Evolutionary conservation across 1,284 basidiomycete genomes (phyloP).

Genomic region (Violaceomyces palustris): DNA sequence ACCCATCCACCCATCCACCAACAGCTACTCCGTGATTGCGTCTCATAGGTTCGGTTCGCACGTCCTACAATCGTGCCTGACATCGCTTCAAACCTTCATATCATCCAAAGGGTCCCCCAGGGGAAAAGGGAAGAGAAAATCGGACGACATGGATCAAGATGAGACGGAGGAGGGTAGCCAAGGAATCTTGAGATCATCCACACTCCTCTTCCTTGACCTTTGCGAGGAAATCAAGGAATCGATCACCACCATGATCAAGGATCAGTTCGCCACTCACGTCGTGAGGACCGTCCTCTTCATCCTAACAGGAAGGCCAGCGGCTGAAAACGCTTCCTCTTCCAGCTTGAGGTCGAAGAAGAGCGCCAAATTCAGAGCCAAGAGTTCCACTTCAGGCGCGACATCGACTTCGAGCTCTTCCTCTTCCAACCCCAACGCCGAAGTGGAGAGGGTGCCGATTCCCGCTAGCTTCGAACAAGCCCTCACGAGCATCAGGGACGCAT

Average conservation of each 20-base stretch:
- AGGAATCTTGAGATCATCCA: constrained; percentile 32
- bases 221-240: constrained; percentile 21
- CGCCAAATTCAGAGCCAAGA: constrained; percentile 40
- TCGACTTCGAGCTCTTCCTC: too few species aligned
- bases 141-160: constrained; percentile 8
- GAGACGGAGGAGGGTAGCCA: constrained; percentile 1
- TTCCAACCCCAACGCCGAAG: too few species aligned
- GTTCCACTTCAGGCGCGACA: too few species aligned
- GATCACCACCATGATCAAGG: constrained; percentile 17
- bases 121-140: too few species aligned
- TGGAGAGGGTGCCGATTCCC: not conserved
- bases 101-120: too few species aligned
- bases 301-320: constrained; percentile 34
- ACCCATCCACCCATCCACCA: too few species aligned
- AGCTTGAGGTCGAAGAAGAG: too few species aligned
- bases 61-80: constrained; percentile 36
- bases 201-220: constrained; percentile 31
- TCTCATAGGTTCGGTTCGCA: constrained; percentile 49
- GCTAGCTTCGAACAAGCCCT: constrained; percentile 1
- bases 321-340: too few species aligned
- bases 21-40: constrained; percentile 23
- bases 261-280: constrained; percentile 41
- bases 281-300: constrained; percentile 39
- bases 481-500: constrained; percentile 14
- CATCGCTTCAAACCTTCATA: constrained; percentile 24